A percentile compares a stretch with the other conserved stretches of the same genome.
phyloP scores from a whole-genome alignment of 2,329 filamentous ascomycete species.

The Emergomyces pasteurianus region DNA sequence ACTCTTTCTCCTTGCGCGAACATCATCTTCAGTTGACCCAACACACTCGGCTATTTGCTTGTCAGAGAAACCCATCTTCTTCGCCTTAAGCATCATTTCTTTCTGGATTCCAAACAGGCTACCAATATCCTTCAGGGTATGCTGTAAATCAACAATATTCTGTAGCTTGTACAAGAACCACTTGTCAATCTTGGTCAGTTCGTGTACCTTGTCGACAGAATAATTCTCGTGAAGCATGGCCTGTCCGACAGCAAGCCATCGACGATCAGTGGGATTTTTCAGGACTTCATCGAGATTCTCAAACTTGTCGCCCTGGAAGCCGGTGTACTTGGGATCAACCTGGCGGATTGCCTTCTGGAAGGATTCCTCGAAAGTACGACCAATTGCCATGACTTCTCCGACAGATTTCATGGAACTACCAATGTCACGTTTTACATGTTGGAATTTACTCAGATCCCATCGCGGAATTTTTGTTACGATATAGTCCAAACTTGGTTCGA shows the following conservation, averaged over 20 bases:
- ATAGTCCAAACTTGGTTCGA: slow-evolving; percentile 94
- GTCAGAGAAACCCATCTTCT: slow-evolving; percentile 97
- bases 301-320: slow-evolving; percentile 92
- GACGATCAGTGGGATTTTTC: slow-evolving; percentile 84
- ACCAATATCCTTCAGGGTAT: slow-evolving; percentile 72
- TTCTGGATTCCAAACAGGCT: slow-evolving; percentile 75
- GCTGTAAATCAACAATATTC: slow-evolving; percentile 87
- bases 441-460: slow-evolving; percentile 98
- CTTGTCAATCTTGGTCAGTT: slow-evolving; percentile 96
- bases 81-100: slow-evolving; percentile 78
- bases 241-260: slow-evolving; percentile 95
- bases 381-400: slow-evolving; percentile 98
- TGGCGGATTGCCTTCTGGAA: slow-evolving; percentile 98
- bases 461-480: slow-evolving; percentile 97
- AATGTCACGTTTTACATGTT: slow-evolving; percentile 95
- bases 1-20: slow-evolving; percentile 69
- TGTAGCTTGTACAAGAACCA: slow-evolving; percentile 99
- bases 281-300: slow-evolving; percentile 84
- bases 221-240: slow-evolving; percentile 97
- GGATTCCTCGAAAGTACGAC: slow-evolving; percentile 94
- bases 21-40: slow-evolving; percentile 75
- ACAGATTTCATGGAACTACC: slow-evolving; percentile 98
- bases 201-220: slow-evolving; percentile 79
- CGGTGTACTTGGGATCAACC: slow-evolving; percentile 82
- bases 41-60: slow-evolving; percentile 84